These are phyloP conservation scores for Arthrobotrys sphaeroides DNA, from an alignment of 2,329 filamentous ascomycete genomes.

Conservation along the genomic window DNA sequence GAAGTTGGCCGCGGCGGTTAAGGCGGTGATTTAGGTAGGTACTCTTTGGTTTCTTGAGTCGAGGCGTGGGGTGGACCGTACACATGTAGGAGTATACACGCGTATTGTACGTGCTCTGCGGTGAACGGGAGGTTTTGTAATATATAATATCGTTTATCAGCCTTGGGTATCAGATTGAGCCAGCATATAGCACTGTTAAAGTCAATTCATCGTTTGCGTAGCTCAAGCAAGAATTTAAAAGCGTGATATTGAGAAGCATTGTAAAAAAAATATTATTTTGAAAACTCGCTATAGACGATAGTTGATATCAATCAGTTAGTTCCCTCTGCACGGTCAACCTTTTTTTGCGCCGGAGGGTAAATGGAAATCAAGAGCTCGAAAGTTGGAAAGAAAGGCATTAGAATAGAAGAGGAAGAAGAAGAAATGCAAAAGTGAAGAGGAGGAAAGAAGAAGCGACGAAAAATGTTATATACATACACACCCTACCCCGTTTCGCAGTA, in stretches of 20 bases:
- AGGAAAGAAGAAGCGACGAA: background rate
- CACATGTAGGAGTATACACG: no score
- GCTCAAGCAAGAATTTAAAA: no score
- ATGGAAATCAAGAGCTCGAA: background rate
- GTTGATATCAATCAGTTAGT: background rate
- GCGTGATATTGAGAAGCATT: background rate
- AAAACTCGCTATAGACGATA: slow-evolving; percentile 1
- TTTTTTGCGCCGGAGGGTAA: slow-evolving; percentile 10
- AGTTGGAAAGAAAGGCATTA: background rate
- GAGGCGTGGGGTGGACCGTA: no score
- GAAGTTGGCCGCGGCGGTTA: background rate
- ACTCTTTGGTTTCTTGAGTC: no score
- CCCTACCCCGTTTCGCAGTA: background rate
- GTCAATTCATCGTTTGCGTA: no score
- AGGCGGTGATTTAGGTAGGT: background rate
- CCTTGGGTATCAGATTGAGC: no score
- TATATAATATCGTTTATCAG: no score
- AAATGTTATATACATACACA: slow-evolving; percentile 11
- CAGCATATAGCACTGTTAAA: no score
- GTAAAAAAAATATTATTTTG: background rate
- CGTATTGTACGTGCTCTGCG: no score
- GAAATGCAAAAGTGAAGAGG: background rate
- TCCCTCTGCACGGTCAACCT: background rate
- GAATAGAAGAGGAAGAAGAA: background rate
- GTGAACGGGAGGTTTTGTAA: no score